These are phyloP conservation scores for Aspergillus udagawae DNA, from an alignment of 2,329 filamentous ascomycete species.

Conservation along the genomic window DNA sequence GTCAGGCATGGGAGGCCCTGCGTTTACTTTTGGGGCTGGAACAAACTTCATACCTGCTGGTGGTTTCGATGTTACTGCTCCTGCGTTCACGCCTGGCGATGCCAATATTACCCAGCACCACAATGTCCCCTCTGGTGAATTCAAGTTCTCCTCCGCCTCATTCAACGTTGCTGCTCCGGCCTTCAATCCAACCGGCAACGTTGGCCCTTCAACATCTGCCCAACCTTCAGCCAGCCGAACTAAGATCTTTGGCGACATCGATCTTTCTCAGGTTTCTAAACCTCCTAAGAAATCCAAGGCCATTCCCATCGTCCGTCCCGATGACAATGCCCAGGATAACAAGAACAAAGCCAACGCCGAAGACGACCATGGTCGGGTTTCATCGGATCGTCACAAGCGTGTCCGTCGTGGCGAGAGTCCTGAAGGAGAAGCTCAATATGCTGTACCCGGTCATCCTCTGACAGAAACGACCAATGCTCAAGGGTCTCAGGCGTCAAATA, in stretches of 20 bases:
- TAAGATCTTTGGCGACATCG: constrained; percentile 67
- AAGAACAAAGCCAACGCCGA: constrained; percentile 34
- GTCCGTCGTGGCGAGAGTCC: constrained; percentile 63
- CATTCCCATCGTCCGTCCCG: constrained; percentile 71
- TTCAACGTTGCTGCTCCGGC: constrained; percentile 73
- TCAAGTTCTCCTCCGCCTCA: constrained; percentile 65
- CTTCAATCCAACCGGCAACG: constrained; percentile 60
- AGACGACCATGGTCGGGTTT: constrained; percentile 60
- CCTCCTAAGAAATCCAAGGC: constrained; percentile 73
- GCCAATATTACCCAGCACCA: constrained; percentile 13
- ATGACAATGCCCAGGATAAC: constrained; percentile 46
- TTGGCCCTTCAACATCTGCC: constrained; percentile 22
- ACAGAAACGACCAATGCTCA: constrained; percentile 28
- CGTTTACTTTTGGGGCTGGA: constrained; percentile 28
- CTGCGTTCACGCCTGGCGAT: constrained; percentile 62
- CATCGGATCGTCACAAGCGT: constrained; percentile 71
- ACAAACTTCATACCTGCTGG: constrained; percentile 31
- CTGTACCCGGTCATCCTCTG: constrained; percentile 44
- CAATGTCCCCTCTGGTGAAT: constrained; percentile 33
- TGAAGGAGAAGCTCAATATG: constrained; percentile 72
- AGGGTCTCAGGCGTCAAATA: constrained; percentile 20
- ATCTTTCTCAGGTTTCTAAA: constrained; percentile 59
- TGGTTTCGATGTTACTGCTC: constrained; percentile 66
- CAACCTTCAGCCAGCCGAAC: constrained; percentile 19
- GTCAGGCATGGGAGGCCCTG: constrained; percentile 23